Conservation (phyloP, 495 filamentous ascomycete genomes). For the Articulospora tetracladia region DNA sequence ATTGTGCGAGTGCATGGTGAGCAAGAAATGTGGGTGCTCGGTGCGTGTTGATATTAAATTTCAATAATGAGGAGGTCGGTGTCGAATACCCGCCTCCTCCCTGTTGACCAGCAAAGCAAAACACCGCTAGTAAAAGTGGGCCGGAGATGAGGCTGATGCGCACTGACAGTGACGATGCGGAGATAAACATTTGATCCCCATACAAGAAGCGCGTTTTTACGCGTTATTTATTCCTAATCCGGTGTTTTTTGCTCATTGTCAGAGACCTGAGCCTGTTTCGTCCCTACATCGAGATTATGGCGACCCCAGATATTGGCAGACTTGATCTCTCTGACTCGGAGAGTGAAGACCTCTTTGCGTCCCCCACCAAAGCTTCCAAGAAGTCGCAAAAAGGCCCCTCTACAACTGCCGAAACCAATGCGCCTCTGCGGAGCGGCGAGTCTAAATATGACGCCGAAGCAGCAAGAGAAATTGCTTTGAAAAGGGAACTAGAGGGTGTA, state of each 20-base stretch:
- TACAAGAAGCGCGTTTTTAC: slow-evolving; percentile 7
- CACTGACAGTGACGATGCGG: neutral
- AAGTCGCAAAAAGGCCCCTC: neutral
- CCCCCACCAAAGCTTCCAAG: slow-evolving; percentile 48
- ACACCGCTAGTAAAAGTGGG: neutral
- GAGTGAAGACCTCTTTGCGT: slow-evolving; percentile 69
- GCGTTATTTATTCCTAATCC: slow-evolving; percentile 15
- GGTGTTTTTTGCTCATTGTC: neutral
- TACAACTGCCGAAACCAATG: slow-evolving; percentile 15
- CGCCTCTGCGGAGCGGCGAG: slow-evolving; percentile 37
- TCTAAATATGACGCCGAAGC: slow-evolving; percentile 63
- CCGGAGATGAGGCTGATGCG: neutral
- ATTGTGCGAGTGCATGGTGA: neutral
- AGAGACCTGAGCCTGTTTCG: neutral
- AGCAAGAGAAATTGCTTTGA: slow-evolving; percentile 67
- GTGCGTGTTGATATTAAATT: neutral
- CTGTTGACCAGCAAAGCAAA: too few species aligned
- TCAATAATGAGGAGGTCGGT: neutral
- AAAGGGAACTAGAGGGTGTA: slow-evolving; percentile 75
- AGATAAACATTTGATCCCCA: neutral
- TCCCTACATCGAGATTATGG: slow-evolving; percentile 10
- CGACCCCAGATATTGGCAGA: slow-evolving; percentile 22
- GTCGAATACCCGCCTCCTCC: neutral
- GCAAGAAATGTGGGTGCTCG: neutral
- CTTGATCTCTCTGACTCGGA: slow-evolving; percentile 56